phyloP scores from a whole-genome alignment of 305 asterid genomes.

The Fraxinus albicans region DNA sequence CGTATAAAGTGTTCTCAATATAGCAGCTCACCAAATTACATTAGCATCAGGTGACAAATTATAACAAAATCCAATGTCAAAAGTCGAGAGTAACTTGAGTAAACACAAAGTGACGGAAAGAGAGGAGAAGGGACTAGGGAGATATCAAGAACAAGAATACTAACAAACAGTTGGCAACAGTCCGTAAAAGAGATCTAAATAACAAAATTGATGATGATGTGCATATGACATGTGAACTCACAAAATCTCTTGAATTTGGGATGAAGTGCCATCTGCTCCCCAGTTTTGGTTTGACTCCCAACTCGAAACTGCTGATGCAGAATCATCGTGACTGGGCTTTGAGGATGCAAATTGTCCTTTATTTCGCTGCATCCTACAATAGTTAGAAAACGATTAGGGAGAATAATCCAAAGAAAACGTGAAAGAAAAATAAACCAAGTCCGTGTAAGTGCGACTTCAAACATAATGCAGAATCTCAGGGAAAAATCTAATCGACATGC shows the following conservation, averaged over 20 bases:
- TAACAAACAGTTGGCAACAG: not conserved
- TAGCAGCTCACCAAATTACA: not conserved
- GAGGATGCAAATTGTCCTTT: slow-evolving; percentile 61
- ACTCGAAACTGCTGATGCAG: slow-evolving; percentile 56
- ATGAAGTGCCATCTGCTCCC: slow-evolving; percentile 48
- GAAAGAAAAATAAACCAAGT: not conserved
- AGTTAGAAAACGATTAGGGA: slow-evolving; percentile 3
- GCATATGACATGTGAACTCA: slow-evolving; percentile 35
- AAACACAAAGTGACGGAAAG: not conserved
- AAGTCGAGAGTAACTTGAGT: not conserved
- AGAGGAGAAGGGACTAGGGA: not conserved
- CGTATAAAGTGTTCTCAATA: not conserved
- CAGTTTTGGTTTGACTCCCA: slow-evolving; percentile 64
- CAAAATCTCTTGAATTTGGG: slow-evolving; percentile 53
- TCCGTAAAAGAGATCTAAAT: slow-evolving; percentile 10
- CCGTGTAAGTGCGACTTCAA: not conserved
- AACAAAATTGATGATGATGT: not conserved
- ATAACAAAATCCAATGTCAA: slow-evolving; percentile 7
- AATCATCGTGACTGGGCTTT: slow-evolving; percentile 51
- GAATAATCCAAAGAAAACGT: not conserved
- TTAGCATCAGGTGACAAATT: slow-evolving; percentile 4
- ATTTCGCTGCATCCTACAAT: slow-evolving; percentile 50
- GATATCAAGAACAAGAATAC: slow-evolving; percentile 9
- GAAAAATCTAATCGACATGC: slow-evolving; percentile 16
- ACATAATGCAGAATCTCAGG: not conserved